A percentile compares a stretch with the other conserved stretches of the same genome.
Conservation (phyloP, 176 grass and related monocot species). For the Eragrostis curvula region DNA sequence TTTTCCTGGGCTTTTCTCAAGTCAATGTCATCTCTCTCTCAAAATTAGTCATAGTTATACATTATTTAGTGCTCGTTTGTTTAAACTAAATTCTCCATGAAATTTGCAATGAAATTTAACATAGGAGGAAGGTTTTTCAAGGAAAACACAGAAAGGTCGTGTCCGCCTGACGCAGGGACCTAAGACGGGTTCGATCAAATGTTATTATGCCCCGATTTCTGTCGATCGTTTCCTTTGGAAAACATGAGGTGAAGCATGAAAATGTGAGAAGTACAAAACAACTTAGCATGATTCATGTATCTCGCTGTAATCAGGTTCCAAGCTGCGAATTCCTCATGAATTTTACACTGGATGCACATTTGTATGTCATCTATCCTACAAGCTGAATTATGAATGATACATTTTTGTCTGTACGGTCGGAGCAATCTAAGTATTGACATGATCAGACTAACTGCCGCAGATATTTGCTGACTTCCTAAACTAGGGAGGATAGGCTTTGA, state of each 20-base stretch:
- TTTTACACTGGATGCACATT: conserved; percentile 46
- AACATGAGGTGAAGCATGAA: background rate
- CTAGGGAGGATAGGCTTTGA: conserved; percentile 2
- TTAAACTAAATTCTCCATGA: background rate
- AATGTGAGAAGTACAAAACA: background rate
- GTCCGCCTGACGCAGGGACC: background rate
- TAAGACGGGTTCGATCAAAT: no score
- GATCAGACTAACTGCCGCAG: conserved; percentile 35
- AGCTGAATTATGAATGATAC: conserved; percentile 26
- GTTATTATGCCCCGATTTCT: background rate
- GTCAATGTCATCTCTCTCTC: background rate
- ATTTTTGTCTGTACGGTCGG: conserved; percentile 24
- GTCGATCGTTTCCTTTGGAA: background rate
- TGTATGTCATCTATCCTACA: conserved; percentile 44
- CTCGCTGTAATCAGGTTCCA: background rate
- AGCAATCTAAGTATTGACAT: conserved; percentile 49
- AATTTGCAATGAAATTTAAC: background rate
- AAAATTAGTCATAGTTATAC: background rate
- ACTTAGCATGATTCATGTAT: background rate
- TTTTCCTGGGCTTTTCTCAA: background rate
- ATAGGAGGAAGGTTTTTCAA: background rate
- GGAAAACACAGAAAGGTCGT: background rate
- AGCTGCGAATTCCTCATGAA: conserved; percentile 14
- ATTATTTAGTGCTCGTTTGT: no score
- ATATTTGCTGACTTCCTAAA: conserved; percentile 33